A percentile compares a stretch with the other conserved stretches of the same genome.
Conservation (phyloP, 129 eudicot species). For the Scalesia atractyloides region DNA sequence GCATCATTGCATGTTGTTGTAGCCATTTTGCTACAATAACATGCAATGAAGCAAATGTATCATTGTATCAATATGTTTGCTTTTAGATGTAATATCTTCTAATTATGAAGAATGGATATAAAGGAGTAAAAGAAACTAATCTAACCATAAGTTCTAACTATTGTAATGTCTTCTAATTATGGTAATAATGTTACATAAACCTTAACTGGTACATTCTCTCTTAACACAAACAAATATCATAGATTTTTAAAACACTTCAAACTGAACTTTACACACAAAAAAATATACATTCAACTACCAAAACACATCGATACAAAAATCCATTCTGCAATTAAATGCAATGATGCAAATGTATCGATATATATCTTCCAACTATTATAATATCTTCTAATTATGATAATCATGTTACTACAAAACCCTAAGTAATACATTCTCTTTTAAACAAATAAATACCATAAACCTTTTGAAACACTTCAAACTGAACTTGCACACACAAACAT, state of each 20-base stretch:
- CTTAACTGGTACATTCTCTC: too few relatives aligned
- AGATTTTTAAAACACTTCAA: background rate
- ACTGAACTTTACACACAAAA: constrained; percentile 1
- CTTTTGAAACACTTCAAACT: background rate
- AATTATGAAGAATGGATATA: background rate
- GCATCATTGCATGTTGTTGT: too few relatives aligned
- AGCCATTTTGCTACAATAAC: too few relatives aligned
- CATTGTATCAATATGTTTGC: too few relatives aligned
- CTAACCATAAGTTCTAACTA: background rate
- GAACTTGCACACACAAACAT: constrained; percentile 7
- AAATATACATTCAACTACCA: background rate
- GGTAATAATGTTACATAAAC: too few relatives aligned
- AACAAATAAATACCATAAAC: background rate
- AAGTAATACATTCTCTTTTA: too few relatives aligned
- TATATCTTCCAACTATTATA: background rate
- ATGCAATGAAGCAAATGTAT: too few relatives aligned
- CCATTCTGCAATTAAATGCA: background rate
- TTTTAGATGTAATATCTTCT: background rate
- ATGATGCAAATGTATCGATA: constrained; percentile 4
- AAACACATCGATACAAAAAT: background rate
- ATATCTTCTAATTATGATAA: too few relatives aligned
- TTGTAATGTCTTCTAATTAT: too few relatives aligned
- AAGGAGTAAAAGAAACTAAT: too few relatives aligned
- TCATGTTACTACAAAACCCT: too few relatives aligned
- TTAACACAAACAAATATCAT: background rate